Evolutionary conservation across 768 basidiomycete genomes (phyloP), one percentile per base, ranked within the genome.

Genomic region (Rubroboletus pulcherrimus): DNA sequence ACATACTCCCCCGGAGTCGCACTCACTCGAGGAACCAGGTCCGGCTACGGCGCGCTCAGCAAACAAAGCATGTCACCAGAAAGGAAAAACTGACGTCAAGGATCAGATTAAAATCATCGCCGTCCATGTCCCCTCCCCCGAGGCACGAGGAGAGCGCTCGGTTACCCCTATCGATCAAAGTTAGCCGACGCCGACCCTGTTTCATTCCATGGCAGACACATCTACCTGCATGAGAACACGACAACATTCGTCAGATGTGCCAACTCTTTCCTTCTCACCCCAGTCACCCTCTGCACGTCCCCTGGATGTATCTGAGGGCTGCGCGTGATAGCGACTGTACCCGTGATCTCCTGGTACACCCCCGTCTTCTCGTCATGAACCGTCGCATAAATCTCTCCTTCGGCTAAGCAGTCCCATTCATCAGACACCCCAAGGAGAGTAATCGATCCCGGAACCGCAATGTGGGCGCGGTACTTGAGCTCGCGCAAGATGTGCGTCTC

Each of bases 281-380:
- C 81, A 10, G 53, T 68, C 17, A 77, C 79, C 4, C 69, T 59
- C 51, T 76, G 74, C 17, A 76, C 59, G 52, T 79, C 77, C 0
- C 80, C 80, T 6, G 80, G 81, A 51, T 82, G 81, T 50, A 81
- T 79, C 46, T 79, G 75, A 12, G 81, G 81, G n/a, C 76, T 77
- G 4, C 81, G 69, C 17, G 80, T 79, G 49, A 81, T 74, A n/a
- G 76, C 67, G 1, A 81, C 68, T 3, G 49, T 31, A 1, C 80
- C 81, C 8, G 66, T 66, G 33, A 78, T 69, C 37, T 63, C 55
- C 24, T 65, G 0, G 31, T 70, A 60, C 24, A 69, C 0, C 29
- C 56, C 56, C 1, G 34, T 70, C 46, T 67, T 69, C 24, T 72
- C 71, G 52, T 76, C 74, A 7, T 59, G 49, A 0, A 74, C 66